Evolutionary conservation across 1,284 basidiomycete genomes (phyloP).

Genomic region (Chondrostereum purpureum): DNA sequence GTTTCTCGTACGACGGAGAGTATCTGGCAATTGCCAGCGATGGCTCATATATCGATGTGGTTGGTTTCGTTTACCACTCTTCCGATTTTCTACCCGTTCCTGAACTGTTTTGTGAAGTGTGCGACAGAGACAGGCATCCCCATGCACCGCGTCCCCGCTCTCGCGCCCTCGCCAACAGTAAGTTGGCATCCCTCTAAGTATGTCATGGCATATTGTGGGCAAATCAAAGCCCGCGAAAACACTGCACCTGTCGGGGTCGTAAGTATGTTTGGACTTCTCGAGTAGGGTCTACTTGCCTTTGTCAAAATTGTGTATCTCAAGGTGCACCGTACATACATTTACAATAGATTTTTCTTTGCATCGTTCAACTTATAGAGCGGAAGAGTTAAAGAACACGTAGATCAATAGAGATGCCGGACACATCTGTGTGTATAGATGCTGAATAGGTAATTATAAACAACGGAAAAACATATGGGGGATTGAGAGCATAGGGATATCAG

Average conservation of each 20-base stretch:
- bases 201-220: slow-evolving; percentile 71
- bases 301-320: no score
- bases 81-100: slow-evolving; percentile 1
- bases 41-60: slow-evolving; percentile 72
- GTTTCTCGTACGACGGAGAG: slow-evolving; percentile 77
- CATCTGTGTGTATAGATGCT: no score
- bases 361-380: no score
- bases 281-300: no score
- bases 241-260: slow-evolving; percentile 58
- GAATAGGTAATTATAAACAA: no score
- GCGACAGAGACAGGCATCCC: slow-evolving; percentile 67
- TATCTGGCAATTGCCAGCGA: slow-evolving; percentile 68
- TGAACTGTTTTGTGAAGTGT: slow-evolving; percentile 36
- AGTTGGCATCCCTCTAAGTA: slow-evolving; percentile 76
- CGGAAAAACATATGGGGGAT: no score
- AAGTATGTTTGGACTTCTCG: slow-evolving; percentile 53
- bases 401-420: no score
- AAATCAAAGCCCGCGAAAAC: slow-evolving; percentile 56
- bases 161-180: slow-evolving; percentile 61
- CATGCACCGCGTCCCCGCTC: slow-evolving; percentile 60
- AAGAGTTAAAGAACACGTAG: no score
- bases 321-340: no score
- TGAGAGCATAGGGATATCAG: neutral
- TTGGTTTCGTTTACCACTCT: slow-evolving; percentile 24
- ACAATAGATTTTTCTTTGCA: no score